These are phyloP conservation scores for Polysphondylium violaceum DNA, from an alignment of 78 protist species.

Conservation along the genomic window DNA sequence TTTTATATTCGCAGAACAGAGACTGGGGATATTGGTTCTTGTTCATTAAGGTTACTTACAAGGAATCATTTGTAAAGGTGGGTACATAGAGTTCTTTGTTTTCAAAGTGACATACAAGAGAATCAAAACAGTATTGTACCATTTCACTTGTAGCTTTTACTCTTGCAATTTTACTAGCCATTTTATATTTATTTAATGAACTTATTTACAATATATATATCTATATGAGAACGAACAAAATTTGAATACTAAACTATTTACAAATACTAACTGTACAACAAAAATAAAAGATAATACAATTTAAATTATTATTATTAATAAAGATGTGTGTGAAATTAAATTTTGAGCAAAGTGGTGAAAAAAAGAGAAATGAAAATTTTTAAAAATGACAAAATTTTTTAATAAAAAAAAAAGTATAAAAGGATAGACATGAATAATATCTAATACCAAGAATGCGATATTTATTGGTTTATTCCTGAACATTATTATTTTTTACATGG, in stretches of 20 bases:
- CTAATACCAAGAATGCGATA: too few relatives aligned
- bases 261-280: too few relatives aligned
- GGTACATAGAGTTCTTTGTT: constrained; percentile 25
- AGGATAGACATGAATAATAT: too few relatives aligned
- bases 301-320: neutral
- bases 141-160: constrained; percentile 18
- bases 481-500: too few relatives aligned
- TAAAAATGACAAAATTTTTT: too few relatives aligned
- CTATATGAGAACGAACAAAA: neutral
- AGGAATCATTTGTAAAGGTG: constrained; percentile 29
- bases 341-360: too few relatives aligned
- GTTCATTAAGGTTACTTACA: constrained; percentile 12
- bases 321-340: neutral
- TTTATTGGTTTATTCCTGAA: too few relatives aligned
- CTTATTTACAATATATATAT: neutral
- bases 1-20: neutral
- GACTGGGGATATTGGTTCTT: neutral
- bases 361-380: too few relatives aligned
- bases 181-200: neutral
- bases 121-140: constrained; percentile 63
- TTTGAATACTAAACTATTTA: neutral
- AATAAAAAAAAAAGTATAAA: too few relatives aligned
- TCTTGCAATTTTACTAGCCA: neutral
- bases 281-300: neutral
- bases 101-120: constrained; percentile 29